phyloP scores from a whole-genome alignment of 805 yeast genomes.

The Metschnikowia amazonensis region DNA sequence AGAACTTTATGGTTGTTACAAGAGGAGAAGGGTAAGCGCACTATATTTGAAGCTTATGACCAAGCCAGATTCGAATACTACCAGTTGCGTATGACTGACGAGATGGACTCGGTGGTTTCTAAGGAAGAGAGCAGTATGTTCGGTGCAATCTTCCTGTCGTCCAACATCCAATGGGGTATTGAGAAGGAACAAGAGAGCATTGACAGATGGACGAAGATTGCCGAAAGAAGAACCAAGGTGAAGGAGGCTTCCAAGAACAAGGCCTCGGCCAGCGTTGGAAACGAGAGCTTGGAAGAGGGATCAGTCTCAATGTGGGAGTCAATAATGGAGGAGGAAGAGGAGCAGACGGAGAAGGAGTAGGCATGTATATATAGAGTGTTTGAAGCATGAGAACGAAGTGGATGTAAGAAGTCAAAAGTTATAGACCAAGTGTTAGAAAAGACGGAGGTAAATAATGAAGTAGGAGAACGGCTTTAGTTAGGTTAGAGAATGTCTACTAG shows the following conservation, averaged over 20 bases:
- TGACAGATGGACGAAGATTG: slow-evolving; percentile 70
- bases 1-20: slow-evolving; percentile 38
- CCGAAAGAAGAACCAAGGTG: slow-evolving; percentile 58
- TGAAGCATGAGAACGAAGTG: too few relatives aligned
- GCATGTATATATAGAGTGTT: slow-evolving; percentile 9
- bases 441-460: too few relatives aligned
- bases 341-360: slow-evolving; percentile 8
- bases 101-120: slow-evolving; percentile 65
- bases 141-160: slow-evolving; percentile 68
- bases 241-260: slow-evolving; percentile 42
- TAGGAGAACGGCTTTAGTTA: too few relatives aligned
- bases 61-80: slow-evolving; percentile 87
- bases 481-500: not conserved
- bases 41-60: slow-evolving; percentile 69
- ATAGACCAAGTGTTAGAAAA: too few relatives aligned
- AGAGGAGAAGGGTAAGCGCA: slow-evolving; percentile 18
- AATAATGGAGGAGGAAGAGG: slow-evolving; percentile 19
- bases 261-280: slow-evolving; percentile 18
- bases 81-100: slow-evolving; percentile 77
- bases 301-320: slow-evolving; percentile 24
- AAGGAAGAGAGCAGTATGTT: slow-evolving; percentile 82
- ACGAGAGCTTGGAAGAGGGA: slow-evolving; percentile 17
- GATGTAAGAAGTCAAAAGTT: too few relatives aligned
- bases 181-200: slow-evolving; percentile 67
- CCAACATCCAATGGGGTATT: slow-evolving; percentile 64